Base-by-base conservation (phyloP, 352 stramenopile species). In the Globisporangium paddicum region DNA sequence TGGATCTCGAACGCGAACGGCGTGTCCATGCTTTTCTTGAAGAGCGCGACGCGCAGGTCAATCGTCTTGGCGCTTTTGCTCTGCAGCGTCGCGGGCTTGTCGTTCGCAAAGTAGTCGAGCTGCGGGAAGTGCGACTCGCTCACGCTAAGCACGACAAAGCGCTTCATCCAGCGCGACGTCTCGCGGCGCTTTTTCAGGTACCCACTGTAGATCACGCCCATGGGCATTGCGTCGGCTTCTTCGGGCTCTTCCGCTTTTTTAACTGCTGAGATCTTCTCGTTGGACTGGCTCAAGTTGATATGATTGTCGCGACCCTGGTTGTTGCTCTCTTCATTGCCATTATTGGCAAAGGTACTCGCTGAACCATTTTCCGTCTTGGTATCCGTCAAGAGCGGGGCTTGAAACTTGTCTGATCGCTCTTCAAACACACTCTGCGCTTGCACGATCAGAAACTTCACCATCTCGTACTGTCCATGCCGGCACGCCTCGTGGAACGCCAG, bases 1-100 rank as follows among this genome's bases (percentile, higher is more conserved):
- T 97, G 87, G 35, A 97, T 72, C 65, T 97, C 89, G 45, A 97
- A 98, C 3, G 82, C 64, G 53, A 89, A 91, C 19, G 81, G 68
- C n/a, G 86, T 68, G 35, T 93, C 78, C 46, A 87, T 71, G 62
- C 77, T 89, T 54, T 90, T 92, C 64, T 93, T 91, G 60, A 91
- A 82, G 14, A 94, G 53, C 34, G 85, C 80, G 4, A 70, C 71
- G 19, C 65, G 71, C 45, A 94, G 55, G 35, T 91, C 80, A 21
- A 94, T 84, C 13, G 64, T 62, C 48, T 83, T 82, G 11, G 75
- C 71, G 38, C 71, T 89, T 0, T 58, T 66, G 13, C 34, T 62
- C 45, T 63, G 55, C 2, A 87, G 42, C 7, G 75, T 85, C 4
- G 55, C 54, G 2, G 75, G 68, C 28, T 83, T 75, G 50, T 83